These are phyloP conservation scores for Fomitopsis betulina DNA, from an alignment of 1,284 basidiomycete genomes.

Conservation along the genomic window DNA sequence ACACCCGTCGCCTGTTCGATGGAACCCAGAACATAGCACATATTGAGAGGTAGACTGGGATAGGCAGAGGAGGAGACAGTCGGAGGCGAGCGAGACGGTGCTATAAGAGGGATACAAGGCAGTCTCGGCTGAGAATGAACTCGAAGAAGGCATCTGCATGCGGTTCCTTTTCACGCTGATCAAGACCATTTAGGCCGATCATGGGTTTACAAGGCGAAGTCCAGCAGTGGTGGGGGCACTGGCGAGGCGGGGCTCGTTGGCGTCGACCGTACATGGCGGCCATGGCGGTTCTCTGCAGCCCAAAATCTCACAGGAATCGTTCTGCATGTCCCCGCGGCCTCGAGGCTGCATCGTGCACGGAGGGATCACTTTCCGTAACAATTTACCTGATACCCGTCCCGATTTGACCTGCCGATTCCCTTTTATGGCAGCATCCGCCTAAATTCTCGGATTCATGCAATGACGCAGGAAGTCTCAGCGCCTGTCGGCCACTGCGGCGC, in stretches of 20 bases:
- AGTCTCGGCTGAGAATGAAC: slow-evolving; percentile 42
- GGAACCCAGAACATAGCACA: slow-evolving; percentile 72
- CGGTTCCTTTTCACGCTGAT: slow-evolving; percentile 44
- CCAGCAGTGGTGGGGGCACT: slow-evolving; percentile 15
- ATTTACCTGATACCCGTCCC: slow-evolving; percentile 5
- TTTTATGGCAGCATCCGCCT: not conserved
- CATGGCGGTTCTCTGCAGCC: slow-evolving; percentile 22
- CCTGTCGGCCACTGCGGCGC: not conserved
- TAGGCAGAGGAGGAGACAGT: slow-evolving; percentile 20
- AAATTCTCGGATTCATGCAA: not conserved
- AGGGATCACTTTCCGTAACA: slow-evolving; percentile 15
- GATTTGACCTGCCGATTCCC: not conserved
- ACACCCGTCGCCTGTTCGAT: slow-evolving; percentile 57
- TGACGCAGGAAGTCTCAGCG: not conserved
- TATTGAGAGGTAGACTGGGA: slow-evolving; percentile 33
- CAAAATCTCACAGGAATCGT: slow-evolving; percentile 22
- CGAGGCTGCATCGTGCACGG: slow-evolving; percentile 29
- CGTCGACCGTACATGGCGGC: slow-evolving; percentile 17
- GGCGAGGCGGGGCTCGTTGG: slow-evolving; percentile 16
- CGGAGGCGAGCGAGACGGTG: slow-evolving; percentile 17
- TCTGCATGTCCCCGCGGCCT: slow-evolving; percentile 29
- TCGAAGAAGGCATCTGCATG: slow-evolving; percentile 40
- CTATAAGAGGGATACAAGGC: slow-evolving; percentile 39
- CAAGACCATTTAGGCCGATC: slow-evolving; percentile 35
- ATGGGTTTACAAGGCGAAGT: slow-evolving; percentile 25